phyloP scores from a whole-genome alignment of 805 yeast genomes.

The Metschnikowia cubensis region DNA sequence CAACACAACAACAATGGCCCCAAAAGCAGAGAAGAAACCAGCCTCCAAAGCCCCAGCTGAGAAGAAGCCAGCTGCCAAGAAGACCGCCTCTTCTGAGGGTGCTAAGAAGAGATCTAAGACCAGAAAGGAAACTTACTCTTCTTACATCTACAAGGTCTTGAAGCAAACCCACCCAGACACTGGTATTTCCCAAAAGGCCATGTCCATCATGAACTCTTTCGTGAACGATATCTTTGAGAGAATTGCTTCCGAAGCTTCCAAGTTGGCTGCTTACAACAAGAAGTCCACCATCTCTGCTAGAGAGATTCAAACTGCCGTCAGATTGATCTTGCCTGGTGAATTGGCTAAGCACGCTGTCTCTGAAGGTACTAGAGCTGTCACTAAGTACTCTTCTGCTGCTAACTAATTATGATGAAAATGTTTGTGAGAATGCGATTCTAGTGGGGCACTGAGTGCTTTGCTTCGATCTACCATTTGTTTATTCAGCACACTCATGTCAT shows the following conservation, averaged over 20 bases:
- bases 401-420: constrained; percentile 22
- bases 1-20: constrained; percentile 27
- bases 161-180: constrained; percentile 39
- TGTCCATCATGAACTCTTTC: constrained; percentile 38
- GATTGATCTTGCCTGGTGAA: constrained; percentile 39
- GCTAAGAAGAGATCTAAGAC: constrained; percentile 35
- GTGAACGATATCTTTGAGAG: constrained; percentile 37
- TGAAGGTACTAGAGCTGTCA: constrained; percentile 39
- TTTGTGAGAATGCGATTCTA: constrained; percentile 11
- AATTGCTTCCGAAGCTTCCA: constrained; percentile 35
- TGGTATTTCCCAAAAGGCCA: constrained; percentile 38
- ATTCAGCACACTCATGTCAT: constrained; percentile 17
- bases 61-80: constrained; percentile 39
- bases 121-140: constrained; percentile 38
- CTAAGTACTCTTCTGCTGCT: constrained; percentile 38
- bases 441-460: constrained; percentile 17
- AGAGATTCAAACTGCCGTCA: constrained; percentile 37
- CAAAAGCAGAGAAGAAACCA: constrained; percentile 39
- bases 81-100: constrained; percentile 29
- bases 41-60: constrained; percentile 40
- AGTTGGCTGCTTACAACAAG: constrained; percentile 39
- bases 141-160: constrained; percentile 38
- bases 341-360: constrained; percentile 40
- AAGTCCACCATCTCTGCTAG: constrained; percentile 38
- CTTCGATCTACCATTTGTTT: constrained; percentile 11